These are phyloP conservation scores for Verbena officinalis DNA, from an alignment of 257 asterid species.

Conservation along the genomic window DNA sequence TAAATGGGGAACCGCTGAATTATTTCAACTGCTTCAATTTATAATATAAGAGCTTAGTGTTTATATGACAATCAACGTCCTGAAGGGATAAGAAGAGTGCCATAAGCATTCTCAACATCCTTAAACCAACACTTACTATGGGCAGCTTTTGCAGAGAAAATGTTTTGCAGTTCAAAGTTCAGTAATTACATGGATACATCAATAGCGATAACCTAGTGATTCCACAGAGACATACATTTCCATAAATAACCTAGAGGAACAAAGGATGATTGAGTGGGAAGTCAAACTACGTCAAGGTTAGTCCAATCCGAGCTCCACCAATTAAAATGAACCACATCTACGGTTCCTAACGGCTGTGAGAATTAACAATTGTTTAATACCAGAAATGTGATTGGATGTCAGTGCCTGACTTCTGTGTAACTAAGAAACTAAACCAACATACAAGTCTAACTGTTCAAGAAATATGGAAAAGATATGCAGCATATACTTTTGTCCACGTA, in stretches of 20 bases:
- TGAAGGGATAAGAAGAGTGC: background rate
- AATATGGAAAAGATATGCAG: background rate
- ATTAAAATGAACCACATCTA: background rate
- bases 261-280: too few relatives aligned
- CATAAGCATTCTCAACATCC: slow-evolving; percentile 10
- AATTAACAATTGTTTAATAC: background rate
- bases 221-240: too few relatives aligned
- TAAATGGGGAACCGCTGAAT: too few relatives aligned
- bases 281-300: too few relatives aligned
- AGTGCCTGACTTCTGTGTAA: background rate
- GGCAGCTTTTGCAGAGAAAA: background rate
- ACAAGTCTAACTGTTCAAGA: background rate
- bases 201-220: too few relatives aligned
- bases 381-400: background rate
- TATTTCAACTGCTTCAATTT: background rate
- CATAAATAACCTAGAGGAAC: too few relatives aligned
- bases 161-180: too few relatives aligned
- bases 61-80: background rate
- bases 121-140: background rate
- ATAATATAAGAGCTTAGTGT: background rate
- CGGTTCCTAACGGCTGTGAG: background rate
- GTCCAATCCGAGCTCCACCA: too few relatives aligned
- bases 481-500: background rate
- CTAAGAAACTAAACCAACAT: background rate
- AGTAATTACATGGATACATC: too few relatives aligned